phyloP scores from a whole-genome alignment of 164 flowering plant species.

The Buxus sempervirens region DNA sequence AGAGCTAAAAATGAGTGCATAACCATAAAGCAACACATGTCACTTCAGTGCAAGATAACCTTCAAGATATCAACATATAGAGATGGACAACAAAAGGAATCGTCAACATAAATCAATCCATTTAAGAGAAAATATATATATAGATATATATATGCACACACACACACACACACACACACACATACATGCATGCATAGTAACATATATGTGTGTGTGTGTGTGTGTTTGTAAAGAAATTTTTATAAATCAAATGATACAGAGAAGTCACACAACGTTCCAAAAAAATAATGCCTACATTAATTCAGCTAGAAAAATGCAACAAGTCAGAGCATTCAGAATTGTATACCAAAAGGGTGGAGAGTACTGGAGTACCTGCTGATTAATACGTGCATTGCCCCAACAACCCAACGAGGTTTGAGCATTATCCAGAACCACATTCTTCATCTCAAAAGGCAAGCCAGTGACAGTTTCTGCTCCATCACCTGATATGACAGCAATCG shows the following conservation, averaged over 20 bases:
- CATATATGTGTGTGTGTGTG: too few species aligned
- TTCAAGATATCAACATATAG: neutral
- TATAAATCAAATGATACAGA: neutral
- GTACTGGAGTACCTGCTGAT: slow-evolving; percentile 52
- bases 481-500: slow-evolving; percentile 30
- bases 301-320: neutral
- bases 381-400: slow-evolving; percentile 50
- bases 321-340: neutral
- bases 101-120: neutral
- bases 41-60: neutral
- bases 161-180: too few species aligned
- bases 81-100: neutral
- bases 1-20: neutral
- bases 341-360: neutral
- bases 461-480: slow-evolving; percentile 40
- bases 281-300: neutral
- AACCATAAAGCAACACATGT: neutral
- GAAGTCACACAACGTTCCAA: neutral
- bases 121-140: too few species aligned
- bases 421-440: slow-evolving; percentile 46
- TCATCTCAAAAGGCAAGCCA: slow-evolving; percentile 43
- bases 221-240: too few species aligned
- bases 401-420: slow-evolving; percentile 46
- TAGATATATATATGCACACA: too few species aligned
- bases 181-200: too few species aligned